Conservation (phyloP, 371 early-diverging fungal genomes). For the Nosema muscidifuracis region DNA sequence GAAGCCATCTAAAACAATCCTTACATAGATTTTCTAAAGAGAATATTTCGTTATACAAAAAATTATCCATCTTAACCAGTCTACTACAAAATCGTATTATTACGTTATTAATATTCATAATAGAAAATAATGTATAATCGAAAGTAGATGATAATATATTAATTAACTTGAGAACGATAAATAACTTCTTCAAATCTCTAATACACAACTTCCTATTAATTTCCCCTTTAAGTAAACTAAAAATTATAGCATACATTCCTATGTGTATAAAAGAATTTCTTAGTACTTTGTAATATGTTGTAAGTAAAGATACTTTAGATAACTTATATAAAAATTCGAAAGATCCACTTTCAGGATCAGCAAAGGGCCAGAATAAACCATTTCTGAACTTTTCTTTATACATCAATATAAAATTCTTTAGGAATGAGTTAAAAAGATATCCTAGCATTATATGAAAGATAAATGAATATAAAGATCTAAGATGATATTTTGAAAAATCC, state of each 20-base stretch:
- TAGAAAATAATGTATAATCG: no score
- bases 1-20: not conserved
- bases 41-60: not conserved
- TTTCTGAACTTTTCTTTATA: not conserved
- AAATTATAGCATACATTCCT: not conserved
- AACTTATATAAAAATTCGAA: not conserved
- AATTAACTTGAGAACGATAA: no score
- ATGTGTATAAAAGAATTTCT: not conserved
- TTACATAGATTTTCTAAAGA: not conserved
- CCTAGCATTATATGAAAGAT: constrained; percentile 1
- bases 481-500: not conserved
- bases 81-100: not conserved
- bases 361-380: not conserved
- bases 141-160: no score
- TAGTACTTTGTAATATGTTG: not conserved
- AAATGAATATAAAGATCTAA: not conserved
- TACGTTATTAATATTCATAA: not conserved
- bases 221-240: not conserved
- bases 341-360: not conserved
- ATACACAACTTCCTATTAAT: not conserved
- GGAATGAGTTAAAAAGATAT: not conserved
- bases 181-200: not conserved
- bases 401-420: not conserved
- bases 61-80: not conserved
- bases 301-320: not conserved